Conservation (phyloP, 2,329 filamentous ascomycete genomes). For the Cladosporium colombiae region DNA sequence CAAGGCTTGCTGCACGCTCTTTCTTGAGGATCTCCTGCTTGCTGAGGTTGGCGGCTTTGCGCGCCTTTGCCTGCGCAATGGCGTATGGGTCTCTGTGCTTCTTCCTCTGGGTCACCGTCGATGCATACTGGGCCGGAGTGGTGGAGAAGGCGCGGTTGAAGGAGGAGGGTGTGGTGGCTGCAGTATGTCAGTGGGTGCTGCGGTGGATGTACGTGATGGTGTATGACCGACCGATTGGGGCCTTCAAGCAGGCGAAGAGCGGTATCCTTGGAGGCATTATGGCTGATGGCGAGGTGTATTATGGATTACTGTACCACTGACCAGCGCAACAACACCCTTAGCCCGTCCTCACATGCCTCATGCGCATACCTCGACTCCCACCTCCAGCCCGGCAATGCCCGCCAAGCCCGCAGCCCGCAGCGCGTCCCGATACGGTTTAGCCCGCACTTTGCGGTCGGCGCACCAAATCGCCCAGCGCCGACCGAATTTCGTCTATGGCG, state of each 20-base stretch:
- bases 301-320: not conserved
- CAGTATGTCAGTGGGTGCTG: not conserved
- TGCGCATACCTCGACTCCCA: conserved; percentile 21
- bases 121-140: conserved; percentile 64
- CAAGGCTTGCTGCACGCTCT: conserved; percentile 64
- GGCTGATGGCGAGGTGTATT: conserved; percentile 9
- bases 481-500: conserved; percentile 17
- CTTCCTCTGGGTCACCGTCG: conserved; percentile 58
- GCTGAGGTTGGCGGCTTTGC: conserved; percentile 79
- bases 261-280: conserved; percentile 53
- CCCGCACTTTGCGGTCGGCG: conserved; percentile 15
- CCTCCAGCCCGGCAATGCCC: conserved; percentile 12
- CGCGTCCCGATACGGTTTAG: conserved; percentile 7
- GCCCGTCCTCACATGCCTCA: conserved; percentile 7
- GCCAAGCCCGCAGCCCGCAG: conserved; percentile 14
- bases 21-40: conserved; percentile 69
- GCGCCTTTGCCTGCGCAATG: conserved; percentile 76
- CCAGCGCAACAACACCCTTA: conserved; percentile 8
- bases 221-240: conserved; percentile 37
- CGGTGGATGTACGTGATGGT: not conserved
- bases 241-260: conserved; percentile 45
- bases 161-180: conserved; percentile 23
- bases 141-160: conserved; percentile 54
- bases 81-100: conserved; percentile 79
- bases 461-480: conserved; percentile 16